Percentiles rank a stretch among this genome's conserved stretches.
These are phyloP conservation scores for Penicillium dipodomyicola DNA, from an alignment of 495 filamentous ascomycete genomes.

Conservation along the genomic window DNA sequence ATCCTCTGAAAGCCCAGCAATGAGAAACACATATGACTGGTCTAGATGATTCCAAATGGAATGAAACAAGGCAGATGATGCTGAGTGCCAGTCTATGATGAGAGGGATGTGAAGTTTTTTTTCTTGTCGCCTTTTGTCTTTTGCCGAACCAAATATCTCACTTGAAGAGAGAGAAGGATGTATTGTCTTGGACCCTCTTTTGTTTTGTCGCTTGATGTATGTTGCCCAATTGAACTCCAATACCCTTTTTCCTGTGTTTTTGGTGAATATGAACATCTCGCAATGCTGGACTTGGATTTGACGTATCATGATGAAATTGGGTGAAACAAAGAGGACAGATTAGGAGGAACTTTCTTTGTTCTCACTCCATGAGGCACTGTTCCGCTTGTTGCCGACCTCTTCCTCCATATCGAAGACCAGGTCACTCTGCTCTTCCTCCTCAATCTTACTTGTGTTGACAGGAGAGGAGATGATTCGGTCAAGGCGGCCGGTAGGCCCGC, in stretches of 20 bases:
- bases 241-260: slow-evolving; percentile 18
- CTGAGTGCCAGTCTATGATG: slow-evolving; percentile 20
- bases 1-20: slow-evolving; percentile 3
- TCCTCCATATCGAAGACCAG: slow-evolving; percentile 84
- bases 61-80: slow-evolving; percentile 9
- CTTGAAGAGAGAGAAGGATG: slow-evolving; percentile 4
- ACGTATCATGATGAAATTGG: slow-evolving; percentile 23
- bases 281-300: slow-evolving; percentile 8
- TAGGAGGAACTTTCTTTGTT: slow-evolving; percentile 26
- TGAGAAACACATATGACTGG: slow-evolving; percentile 17
- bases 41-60: slow-evolving; percentile 20
- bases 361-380: slow-evolving; percentile 36
- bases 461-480: slow-evolving; percentile 48
- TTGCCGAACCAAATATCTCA: slow-evolving; percentile 7
- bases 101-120: slow-evolving; percentile 1
- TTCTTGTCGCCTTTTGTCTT: slow-evolving; percentile 4
- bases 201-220: slow-evolving; percentile 21
- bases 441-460: slow-evolving; percentile 62
- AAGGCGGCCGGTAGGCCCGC: slow-evolving; percentile 14
- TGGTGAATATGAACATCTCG: slow-evolving; percentile 22
- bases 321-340: slow-evolving; percentile 9
- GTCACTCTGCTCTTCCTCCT: slow-evolving; percentile 62
- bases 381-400: slow-evolving; percentile 53
- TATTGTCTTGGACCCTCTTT: slow-evolving; percentile 9
- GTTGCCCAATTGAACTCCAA: slow-evolving; percentile 25